Conservation (phyloP, 805 yeast genomes). For the Debaryomyces castellii region DNA sequence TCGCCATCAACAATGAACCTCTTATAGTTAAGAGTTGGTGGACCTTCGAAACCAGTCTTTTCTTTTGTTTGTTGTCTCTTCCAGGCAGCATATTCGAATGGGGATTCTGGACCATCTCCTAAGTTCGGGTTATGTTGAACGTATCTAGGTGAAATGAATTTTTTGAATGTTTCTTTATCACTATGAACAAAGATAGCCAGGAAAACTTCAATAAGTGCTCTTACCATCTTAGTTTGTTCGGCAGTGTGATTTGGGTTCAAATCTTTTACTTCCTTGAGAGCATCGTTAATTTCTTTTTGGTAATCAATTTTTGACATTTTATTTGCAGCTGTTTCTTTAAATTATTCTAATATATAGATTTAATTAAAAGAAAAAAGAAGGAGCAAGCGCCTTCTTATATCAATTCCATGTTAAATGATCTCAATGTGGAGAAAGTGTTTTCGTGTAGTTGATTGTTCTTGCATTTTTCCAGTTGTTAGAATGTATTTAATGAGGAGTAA, state of each 20-base stretch:
- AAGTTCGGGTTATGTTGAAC: slow-evolving; percentile 1
- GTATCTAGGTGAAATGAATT: background rate
- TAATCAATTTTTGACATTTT: background rate
- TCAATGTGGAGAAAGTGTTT: too few species aligned
- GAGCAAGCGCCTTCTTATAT: too few species aligned
- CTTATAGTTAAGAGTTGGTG: background rate
- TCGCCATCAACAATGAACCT: background rate
- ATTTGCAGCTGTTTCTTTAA: too few species aligned
- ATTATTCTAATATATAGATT: too few species aligned
- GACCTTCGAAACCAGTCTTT: background rate
- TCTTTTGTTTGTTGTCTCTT: slow-evolving; percentile 1
- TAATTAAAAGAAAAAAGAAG: too few species aligned
- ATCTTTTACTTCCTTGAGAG: background rate
- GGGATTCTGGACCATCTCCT: background rate
- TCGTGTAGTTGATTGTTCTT: too few species aligned
- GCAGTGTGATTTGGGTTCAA: background rate
- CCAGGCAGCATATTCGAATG: background rate
- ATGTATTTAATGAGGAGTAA: too few species aligned
- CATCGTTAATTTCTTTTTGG: background rate
- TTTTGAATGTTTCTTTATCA: background rate
- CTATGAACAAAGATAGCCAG: background rate
- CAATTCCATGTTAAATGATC: too few species aligned
- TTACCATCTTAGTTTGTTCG: background rate
- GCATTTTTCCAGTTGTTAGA: too few species aligned
- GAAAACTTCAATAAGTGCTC: background rate